Evolutionary conservation across 2,329 filamentous ascomycete species (phyloP).

Genomic region (Hypomyces rosellus): DNA sequence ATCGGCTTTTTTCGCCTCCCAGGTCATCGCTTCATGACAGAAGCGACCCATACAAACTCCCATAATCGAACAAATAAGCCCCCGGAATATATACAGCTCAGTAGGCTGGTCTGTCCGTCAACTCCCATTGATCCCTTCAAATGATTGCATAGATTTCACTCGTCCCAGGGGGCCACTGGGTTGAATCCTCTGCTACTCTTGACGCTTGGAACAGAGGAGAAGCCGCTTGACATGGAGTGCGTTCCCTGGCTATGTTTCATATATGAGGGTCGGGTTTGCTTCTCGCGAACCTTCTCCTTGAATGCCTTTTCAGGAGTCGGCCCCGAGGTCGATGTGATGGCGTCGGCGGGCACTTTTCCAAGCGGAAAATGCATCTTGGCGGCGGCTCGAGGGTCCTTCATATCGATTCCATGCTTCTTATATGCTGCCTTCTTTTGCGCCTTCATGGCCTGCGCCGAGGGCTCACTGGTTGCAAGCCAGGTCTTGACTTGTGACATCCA

Average conservation of each 20-base stretch:
- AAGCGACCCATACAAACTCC: too few species aligned
- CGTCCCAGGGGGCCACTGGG: slow-evolving; percentile 28
- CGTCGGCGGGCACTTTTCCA: slow-evolving; percentile 37
- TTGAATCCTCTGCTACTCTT: slow-evolving; percentile 19
- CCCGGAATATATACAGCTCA: too few species aligned
- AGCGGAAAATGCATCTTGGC: slow-evolving; percentile 42
- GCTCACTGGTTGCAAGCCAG: slow-evolving; percentile 45
- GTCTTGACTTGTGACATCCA: slow-evolving; percentile 41
- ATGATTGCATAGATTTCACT: slow-evolving; percentile 5
- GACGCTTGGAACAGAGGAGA: slow-evolving; percentile 26
- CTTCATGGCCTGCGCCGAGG: slow-evolving; percentile 43
- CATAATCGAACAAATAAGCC: too few species aligned
- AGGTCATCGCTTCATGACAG: too few species aligned
- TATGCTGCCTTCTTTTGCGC: slow-evolving; percentile 38
- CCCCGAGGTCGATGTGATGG: slow-evolving; percentile 40
- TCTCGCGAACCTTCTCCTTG: slow-evolving; percentile 28
- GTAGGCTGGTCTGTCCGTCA: too few species aligned
- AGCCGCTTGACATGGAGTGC: slow-evolving; percentile 30
- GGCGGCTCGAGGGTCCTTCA: slow-evolving; percentile 36
- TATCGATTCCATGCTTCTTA: slow-evolving; percentile 37
- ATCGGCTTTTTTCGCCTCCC: too few species aligned
- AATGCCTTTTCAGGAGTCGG: slow-evolving; percentile 41
- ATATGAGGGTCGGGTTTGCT: slow-evolving; percentile 23
- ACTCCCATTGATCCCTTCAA: too few species aligned
- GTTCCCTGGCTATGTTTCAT: slow-evolving; percentile 19